Base-by-base conservation (phyloP, 2,329 filamentous ascomycete genomes). In the Alternaria incomplexa region DNA sequence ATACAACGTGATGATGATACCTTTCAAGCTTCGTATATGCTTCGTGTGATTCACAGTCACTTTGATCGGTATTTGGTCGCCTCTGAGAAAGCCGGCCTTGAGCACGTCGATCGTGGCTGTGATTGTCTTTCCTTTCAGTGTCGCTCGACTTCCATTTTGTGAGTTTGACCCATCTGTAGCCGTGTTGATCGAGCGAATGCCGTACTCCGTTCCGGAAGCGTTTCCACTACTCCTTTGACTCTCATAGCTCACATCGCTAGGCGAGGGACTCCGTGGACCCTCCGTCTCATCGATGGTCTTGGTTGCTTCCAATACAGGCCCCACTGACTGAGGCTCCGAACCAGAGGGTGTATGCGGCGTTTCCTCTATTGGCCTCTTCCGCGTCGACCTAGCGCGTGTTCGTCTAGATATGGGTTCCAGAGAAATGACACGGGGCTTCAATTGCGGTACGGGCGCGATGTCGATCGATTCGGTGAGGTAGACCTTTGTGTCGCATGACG, bases 1-100 rank as follows among this genome's bases (percentile, higher is more conserved):
- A 77, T 96, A 97, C 9, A 99, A 83, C 2, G 96, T 98, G 48
- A 97, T 89, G 64, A 98, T 96, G 51, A 98, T 91, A 8, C 96
- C 95, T 70, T 95, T 92, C 81, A 97, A 86, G 77, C 93, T 98
- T 82, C 95, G 93, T 74, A 98, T 88, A 61, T 90, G 87, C 79
- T 96, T 97, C 63, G 91, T 95, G 77, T 98, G 96, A 67, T 93
- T 91, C 63, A 99, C 90, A 1, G 87, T 89, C 56, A 98, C 90
- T 72, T 88, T 91, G 57, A 98, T 86, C 0, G 92, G 89, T 46
- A 98, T 85, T 23, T 87, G 88, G 71, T 98, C 96, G 15, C 96
- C 96, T 0, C 93, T 90, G 13, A 98, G 83, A 75, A 91, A 96
- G 17, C 94, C 96, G 12, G 92, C 91, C 75, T 91, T 92, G 30